Base-by-base conservation (phyloP, 2,329 filamentous ascomycete genomes). In the Didymella exigua region DNA sequence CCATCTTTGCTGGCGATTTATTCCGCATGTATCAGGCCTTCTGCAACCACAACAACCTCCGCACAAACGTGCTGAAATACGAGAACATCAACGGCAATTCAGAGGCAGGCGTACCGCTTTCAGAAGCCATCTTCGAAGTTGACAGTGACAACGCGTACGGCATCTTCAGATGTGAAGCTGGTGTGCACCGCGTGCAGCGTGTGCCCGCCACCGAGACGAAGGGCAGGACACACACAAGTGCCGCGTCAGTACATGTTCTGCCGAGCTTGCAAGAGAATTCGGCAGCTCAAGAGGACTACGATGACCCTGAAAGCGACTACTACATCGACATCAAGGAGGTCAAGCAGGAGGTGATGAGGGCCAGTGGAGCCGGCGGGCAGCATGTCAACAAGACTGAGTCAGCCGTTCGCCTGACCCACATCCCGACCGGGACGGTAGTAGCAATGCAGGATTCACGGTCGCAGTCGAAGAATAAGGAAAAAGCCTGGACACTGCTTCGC, bases 311-410 rank as follows among this genome's bases (percentile, higher is more conserved):
- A 51, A 96, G 90, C 75, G 90, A 97, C 71, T 97, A 96, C 77
- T 96, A 93, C 77, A 83, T 99, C 56, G 86, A 96, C 69, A 86
- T 90, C 5, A 83, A 86, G 57, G 93, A 99, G 55, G 91, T 99
- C 21, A 83, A 83, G 46, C 81, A 86, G 18, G 95, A 99, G 72
- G 91, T 92, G 57, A 96, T 98, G 93, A 85, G 93, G 14, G 92
- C 95, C 0, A 82, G 91, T 40, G 95, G 95, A 56, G 93, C 95
- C 0, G 95, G 95, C 27, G 95, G 95, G 0, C 95, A 99, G 78
- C 95, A 99, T 76, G 95, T 99, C 72, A 99, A 99, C 78, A 97
- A 93, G 75, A 99, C 95, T 0, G 95, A 99, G 78, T 96, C 91
- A 26, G 95, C 95, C 3, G 90, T 99, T 58, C 88, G 95, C 9